A percentile compares a stretch with the other conserved stretches of the same genome.
Evolutionary conservation across 2,329 filamentous ascomycete genomes (phyloP).

Genomic region (Talaromyces sp.): DNA sequence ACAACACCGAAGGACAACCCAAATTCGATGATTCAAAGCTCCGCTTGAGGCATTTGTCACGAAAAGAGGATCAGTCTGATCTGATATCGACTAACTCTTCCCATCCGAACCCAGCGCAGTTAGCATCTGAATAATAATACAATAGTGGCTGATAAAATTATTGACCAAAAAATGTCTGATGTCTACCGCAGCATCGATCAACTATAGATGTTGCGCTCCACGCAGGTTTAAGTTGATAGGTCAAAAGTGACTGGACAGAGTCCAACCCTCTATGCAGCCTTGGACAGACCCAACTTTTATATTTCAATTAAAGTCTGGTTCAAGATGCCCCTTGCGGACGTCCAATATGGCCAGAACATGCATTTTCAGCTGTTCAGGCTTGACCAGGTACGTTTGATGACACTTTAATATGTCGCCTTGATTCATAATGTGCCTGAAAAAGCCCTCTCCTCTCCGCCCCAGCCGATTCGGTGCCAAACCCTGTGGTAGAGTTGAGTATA

Average conservation of each 20-base stretch:
- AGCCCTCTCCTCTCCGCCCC: conserved; percentile 17
- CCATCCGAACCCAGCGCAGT: not conserved
- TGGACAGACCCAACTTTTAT: not conserved
- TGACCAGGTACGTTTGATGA: not conserved
- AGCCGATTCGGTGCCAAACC: conserved; percentile 16
- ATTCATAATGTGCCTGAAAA: conserved; percentile 13
- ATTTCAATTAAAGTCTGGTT: not conserved
- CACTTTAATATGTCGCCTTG: too few relatives aligned
- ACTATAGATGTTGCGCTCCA: not conserved
- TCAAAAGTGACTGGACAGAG: not conserved
- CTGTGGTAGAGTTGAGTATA: conserved; percentile 15
- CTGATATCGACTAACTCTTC: not conserved
- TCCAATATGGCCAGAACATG: not conserved
- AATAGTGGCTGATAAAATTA: not conserved
- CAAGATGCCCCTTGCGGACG: not conserved
- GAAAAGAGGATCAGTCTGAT: not conserved
- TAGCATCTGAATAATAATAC: not conserved
- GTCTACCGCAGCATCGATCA: not conserved
- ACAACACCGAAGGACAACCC: not conserved
- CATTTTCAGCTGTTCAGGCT: not conserved
- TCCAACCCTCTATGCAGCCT: not conserved
- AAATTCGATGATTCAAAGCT: not conserved
- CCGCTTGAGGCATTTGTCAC: not conserved
- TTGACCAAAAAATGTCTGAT: not conserved
- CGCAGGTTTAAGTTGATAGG: not conserved